Evolutionary conservation across 768 basidiomycete genomes (phyloP).

Genomic region (Coprinopsis marcescibilis): DNA sequence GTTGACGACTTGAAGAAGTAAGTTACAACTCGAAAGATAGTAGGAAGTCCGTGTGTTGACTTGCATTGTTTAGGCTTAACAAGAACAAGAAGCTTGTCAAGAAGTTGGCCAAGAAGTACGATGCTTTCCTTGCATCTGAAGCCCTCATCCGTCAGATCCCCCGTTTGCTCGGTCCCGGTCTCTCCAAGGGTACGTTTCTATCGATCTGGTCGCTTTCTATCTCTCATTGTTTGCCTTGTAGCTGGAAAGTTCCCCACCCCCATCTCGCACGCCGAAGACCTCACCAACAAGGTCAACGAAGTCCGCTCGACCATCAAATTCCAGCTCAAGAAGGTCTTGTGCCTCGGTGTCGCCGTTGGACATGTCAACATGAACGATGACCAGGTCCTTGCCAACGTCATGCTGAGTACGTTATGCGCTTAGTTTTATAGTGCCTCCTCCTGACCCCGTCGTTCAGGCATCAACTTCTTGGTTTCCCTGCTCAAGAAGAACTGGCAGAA

Average conservation of each 20-base stretch:
- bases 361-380: conserved; percentile 98
- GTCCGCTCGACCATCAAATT: conserved; percentile 99
- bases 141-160: conserved; percentile 99
- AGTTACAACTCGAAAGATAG: conserved; percentile 14
- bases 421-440: neutral
- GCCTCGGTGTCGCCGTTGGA: conserved; percentile 97
- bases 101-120: conserved; percentile 99
- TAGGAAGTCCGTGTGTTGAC: neutral
- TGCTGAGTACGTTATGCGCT: conserved; percentile 66
- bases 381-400: conserved; percentile 94
- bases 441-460: conserved; percentile 46
- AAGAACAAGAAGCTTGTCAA: conserved; percentile 99
- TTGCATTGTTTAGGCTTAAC: conserved; percentile 65
- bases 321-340: conserved; percentile 99
- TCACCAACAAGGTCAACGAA: conserved; percentile 85
- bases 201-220: neutral
- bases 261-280: conserved; percentile 87
- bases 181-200: conserved; percentile 79
- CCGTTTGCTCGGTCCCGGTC: conserved; percentile 98
- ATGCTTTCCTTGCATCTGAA: conserved; percentile 97
- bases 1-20: conserved; percentile 99
- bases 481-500: conserved; percentile 99
- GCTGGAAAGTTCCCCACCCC: conserved; percentile 99
- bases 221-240: conserved; percentile 21
- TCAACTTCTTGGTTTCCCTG: conserved; percentile 99